Evolutionary conservation across 257 asterid genomes (phyloP).

Genomic region (Catharanthus roseus): DNA sequence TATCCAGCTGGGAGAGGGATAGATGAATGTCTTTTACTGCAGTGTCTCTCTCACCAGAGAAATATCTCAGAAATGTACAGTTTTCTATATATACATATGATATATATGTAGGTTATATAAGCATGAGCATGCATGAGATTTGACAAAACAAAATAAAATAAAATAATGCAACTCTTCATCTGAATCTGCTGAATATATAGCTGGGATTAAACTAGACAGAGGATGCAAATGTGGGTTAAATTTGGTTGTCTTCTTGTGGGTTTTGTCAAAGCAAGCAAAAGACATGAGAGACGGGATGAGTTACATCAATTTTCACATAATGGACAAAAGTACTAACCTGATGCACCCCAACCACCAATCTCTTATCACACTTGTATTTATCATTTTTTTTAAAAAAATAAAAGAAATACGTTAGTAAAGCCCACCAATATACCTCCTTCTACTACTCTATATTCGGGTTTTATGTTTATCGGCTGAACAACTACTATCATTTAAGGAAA

Average conservation of each 20-base stretch:
- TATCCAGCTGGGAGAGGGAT: conserved; percentile 9
- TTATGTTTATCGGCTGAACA: too few species aligned
- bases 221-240: background rate
- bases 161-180: background rate
- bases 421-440: too few species aligned
- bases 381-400: too few species aligned
- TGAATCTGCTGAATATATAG: too few species aligned
- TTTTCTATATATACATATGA: background rate
- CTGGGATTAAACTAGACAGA: background rate
- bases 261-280: background rate
- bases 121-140: conserved; percentile 9
- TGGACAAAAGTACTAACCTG: conserved; percentile 1
- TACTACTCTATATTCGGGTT: too few species aligned
- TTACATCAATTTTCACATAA: conserved; percentile 3
- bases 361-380: conserved; percentile 8
- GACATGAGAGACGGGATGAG: conserved; percentile 6
- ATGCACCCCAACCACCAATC: conserved; percentile 13
- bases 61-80: background rate
- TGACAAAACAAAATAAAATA: conserved; percentile 9
- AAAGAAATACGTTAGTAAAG: too few species aligned
- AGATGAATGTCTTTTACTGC: background rate
- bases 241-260: conserved; percentile 14
- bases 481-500: too few species aligned
- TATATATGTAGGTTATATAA: background rate
- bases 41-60: background rate